Percentiles rank a stretch among this genome's conserved stretches.
phyloP scores from a whole-genome alignment of 257 asterid genomes.

The Nicotiana attenuata region DNA sequence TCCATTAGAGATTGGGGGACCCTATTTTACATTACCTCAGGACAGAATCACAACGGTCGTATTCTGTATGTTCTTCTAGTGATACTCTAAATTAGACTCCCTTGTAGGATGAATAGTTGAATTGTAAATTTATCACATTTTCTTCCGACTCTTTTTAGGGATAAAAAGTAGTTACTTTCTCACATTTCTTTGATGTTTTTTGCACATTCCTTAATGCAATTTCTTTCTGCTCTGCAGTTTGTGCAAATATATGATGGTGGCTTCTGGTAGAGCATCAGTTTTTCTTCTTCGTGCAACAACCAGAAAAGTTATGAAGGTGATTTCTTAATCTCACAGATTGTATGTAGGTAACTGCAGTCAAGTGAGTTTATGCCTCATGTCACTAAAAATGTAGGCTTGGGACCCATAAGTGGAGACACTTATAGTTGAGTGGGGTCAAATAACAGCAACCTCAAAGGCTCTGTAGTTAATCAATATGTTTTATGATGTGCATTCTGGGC shows the following conservation, averaged over 20 bases:
- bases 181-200: not conserved
- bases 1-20: not conserved
- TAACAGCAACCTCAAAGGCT: not conserved
- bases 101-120: not conserved
- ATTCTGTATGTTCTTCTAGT: not conserved
- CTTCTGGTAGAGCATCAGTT: constrained; percentile 82
- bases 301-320: constrained; percentile 12
- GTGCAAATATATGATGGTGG: constrained; percentile 89
- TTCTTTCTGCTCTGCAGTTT: constrained; percentile 37
- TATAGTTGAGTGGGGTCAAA: not conserved
- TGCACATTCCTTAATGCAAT: not conserved
- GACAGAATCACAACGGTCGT: not conserved
- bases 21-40: not conserved
- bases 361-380: constrained; percentile 21
- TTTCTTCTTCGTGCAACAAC: constrained; percentile 51
- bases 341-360: constrained; percentile 4
- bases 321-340: not conserved
- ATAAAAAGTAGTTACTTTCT: not conserved
- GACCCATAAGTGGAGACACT: not conserved
- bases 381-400: constrained; percentile 40
- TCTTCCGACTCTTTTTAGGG: not conserved
- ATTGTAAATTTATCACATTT: not conserved
- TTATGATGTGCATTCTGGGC: not conserved
- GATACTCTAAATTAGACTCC: not conserved
- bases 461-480: not conserved